Base-by-base conservation (phyloP, 2,329 filamentous ascomycete genomes). In the Aspergillus jensenii region DNA sequence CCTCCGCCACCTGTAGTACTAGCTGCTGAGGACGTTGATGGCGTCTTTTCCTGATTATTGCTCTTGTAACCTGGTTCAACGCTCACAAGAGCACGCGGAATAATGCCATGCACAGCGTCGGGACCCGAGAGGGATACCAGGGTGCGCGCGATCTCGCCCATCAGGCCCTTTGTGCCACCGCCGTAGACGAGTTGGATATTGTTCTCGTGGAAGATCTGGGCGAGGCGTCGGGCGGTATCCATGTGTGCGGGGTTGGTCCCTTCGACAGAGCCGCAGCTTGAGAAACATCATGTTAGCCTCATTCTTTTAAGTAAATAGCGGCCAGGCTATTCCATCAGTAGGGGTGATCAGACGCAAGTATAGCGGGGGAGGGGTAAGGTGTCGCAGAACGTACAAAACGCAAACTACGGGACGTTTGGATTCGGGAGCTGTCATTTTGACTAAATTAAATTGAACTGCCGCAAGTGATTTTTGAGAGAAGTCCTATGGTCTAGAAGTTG, bases 81-180 rank as follows among this genome's bases (percentile, higher is more conserved):
- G 65, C 84, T 84, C 45, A 97, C 86, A 6, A 99, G 84, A 0
- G 93, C 89, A 52, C 88, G 84, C 5, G 95, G 95, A 68, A 99
- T 97, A 73, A 99, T 90, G 70, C 95, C 95, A 78, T 97, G 93
- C 15, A 98, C 95, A 12, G 89, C 79, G 51, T 87, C 75, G 0
- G 93, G 91, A 3, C 95, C 93, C 5, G 88, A 87, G 62, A 97
- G 85, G 0, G 89, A 82, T 65, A 96, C 91, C 27, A 99, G 87
- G 0, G 91, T 93, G 68, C 88, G 89, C 46, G 95, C 91, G 11
- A 98, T 77, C 72, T 97, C 92, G 71, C 95, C 95, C 95, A 99
- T 99, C 46, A 99, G 84, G 9, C 95, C 95, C 39, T 91, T 87
- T 2, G 93, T 98, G 69, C 95, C 95, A 66, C 95, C 95, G 66